phyloP scores from a whole-genome alignment of 148 eudicot species.

The Vaccinium darrowii region DNA sequence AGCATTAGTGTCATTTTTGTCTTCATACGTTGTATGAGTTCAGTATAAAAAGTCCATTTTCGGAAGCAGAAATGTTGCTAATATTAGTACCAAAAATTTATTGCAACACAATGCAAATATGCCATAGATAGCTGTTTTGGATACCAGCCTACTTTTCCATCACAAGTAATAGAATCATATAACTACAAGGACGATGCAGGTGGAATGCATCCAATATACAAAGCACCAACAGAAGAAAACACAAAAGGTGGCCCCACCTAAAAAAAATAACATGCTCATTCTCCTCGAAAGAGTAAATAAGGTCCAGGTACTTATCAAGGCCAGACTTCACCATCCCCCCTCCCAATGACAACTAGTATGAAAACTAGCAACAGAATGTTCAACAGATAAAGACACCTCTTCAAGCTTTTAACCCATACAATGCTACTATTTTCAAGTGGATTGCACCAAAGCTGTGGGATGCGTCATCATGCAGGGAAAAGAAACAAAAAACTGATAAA shows the following conservation, averaged over 20 bases:
- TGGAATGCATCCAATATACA: background rate
- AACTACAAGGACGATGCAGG: background rate
- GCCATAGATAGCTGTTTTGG: background rate
- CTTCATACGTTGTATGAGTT: background rate
- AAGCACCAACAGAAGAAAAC: background rate
- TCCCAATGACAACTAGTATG: background rate
- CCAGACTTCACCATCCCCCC: background rate
- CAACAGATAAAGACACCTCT: background rate
- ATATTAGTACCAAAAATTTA: background rate
- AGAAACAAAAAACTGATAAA: background rate
- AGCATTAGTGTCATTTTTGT: background rate
- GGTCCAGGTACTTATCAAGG: background rate
- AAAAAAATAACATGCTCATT: background rate
- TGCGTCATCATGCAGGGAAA: background rate
- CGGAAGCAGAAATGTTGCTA: background rate
- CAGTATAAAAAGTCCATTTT: background rate
- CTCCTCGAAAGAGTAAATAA: background rate
- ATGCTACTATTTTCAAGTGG: background rate
- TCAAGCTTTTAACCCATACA: background rate
- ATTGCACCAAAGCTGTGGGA: background rate
- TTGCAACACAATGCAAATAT: background rate
- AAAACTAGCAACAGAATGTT: background rate
- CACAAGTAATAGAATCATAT: background rate
- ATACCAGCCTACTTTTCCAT: background rate
- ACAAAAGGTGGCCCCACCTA: background rate